Evolutionary conservation across 2,329 filamentous ascomycete species (phyloP), one percentile per base, ranked within the genome.

Genomic region (Grosmannia penicillata): DNA sequence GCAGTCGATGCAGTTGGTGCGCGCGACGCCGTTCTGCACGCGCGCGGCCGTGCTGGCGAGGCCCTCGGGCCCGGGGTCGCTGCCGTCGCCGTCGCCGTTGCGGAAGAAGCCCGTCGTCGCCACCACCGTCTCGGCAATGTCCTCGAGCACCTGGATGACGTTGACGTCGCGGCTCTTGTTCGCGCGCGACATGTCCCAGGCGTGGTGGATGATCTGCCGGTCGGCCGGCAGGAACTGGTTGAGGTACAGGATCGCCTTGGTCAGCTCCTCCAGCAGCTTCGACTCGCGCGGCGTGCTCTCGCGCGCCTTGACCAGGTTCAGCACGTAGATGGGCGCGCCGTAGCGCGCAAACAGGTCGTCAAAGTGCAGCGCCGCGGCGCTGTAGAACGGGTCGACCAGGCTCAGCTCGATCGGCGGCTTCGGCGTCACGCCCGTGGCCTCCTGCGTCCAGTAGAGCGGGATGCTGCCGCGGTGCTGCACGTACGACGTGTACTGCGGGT

Each of bases 1-100:
- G 51, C 91, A 98, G 57, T 98, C 91, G 49, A 98, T 96, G 56
- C 91, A 98, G 53, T 98, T 98, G 1, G 91, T 98, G 41, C 91
- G 75, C 9, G 85, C 89, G 29, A 98, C 74, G 9, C 91, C 91
- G 47, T 94, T 94, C 54, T 98, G 91, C 2, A 91, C 74, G 24
- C 68, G 72, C 4, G 81, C 66, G 4, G 72, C 66, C 17, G 18
- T n/a, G 8, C 14, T n/a, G 22, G 8, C 19, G 11, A 23, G 33
- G 13, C 18, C 13, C 26, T 17, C 28, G 10, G 15, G n/a, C 9
- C 10, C 17, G 6, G 4, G n/a, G 4, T 21, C 23, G 17, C 71
- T 72, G 28, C 75, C 74, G 3, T 68, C 67, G 25, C 75, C 72
- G 45, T 87, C 79, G 7, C 87, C 91, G 48, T 96, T 96, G 43